Base-by-base conservation (phyloP, 1,284 basidiomycete genomes). In the Cryptococcus depauperatus region DNA sequence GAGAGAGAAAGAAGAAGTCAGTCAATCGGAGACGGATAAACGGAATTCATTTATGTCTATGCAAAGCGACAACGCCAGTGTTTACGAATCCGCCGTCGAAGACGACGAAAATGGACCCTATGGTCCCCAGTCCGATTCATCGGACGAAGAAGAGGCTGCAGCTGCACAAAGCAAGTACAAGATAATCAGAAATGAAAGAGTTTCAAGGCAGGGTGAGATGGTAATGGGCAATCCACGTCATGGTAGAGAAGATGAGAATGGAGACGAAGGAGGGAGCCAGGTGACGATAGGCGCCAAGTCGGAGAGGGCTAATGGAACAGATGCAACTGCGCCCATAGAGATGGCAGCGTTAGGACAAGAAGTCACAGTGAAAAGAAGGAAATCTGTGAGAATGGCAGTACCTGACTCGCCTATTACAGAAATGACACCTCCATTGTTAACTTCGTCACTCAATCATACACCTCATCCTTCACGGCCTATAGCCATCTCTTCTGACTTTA, bases 81-180 rank as follows among this genome's bases (percentile, higher is more conserved):
- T 71, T 22, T 70, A 70, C 52, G 69, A 70, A 50, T 66, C 64
- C 11, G 69, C 69, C 1, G 47, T 52, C 10, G 69, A 70, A 44
- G 59, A 58, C 29, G 59, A 49, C 7, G 52, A 41, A 18, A 48
- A 49, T n/a, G 46, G 41, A 9, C 43, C 47, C 10, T 34, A 30
- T n/a, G 41, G 34, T 13, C 37, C 39, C n/a, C 43, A 45, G 16
- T 13, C 37, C 16, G 44, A 40, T 9, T 43, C 43, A 3, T 44
- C 45, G 14, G 58, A 60, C 4, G 55, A 55, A 19, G 64, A 64
- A 21, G 60, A 61, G 11, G 61, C 62, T 19, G 58, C 55, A 22
- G 56, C 51, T 9, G n/a, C n/a, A n/a, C n/a, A n/a, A n/a, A 49
- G 47, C 22, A 34, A 37, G 11, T 69, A 65, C 54, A 53, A 66